Percentiles rank a stretch among this genome's conserved stretches.
Conservation (phyloP, 2,329 filamentous ascomycete species). For the Hypocreales sp. region DNA sequence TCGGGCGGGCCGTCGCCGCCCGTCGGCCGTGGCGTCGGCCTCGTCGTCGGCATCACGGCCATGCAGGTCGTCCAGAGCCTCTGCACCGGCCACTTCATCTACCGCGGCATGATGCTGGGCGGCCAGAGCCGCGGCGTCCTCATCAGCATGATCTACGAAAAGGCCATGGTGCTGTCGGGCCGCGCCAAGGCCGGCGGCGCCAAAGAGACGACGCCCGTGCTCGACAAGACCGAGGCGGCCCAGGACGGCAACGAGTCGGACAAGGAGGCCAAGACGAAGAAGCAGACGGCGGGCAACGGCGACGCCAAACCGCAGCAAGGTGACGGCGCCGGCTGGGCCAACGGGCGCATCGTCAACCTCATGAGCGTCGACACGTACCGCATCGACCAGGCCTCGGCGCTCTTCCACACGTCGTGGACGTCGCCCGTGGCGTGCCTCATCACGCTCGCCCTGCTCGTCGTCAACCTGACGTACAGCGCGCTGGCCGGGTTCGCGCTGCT, state of each 20-base stretch:
- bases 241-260: slow-evolving; percentile 16
- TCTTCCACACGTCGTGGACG: slow-evolving; percentile 89
- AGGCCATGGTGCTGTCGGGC: slow-evolving; percentile 77
- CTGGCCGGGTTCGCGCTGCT: slow-evolving; percentile 77
- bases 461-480: slow-evolving; percentile 84
- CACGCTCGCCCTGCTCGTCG: slow-evolving; percentile 62
- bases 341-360: slow-evolving; percentile 79
- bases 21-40: slow-evolving; percentile 62
- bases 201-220: slow-evolving; percentile 10
- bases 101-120: slow-evolving; percentile 80
- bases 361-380: slow-evolving; percentile 96
- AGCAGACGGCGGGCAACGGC: no score
- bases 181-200: slow-evolving; percentile 71
- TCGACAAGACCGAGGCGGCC: slow-evolving; percentile 16
- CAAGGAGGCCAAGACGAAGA: slow-evolving; percentile 23
- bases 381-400: slow-evolving; percentile 71
- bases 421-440: slow-evolving; percentile 65
- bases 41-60: slow-evolving; percentile 67
- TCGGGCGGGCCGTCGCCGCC: slow-evolving; percentile 39
- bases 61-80: slow-evolving; percentile 80
- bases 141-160: slow-evolving; percentile 81
- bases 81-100: slow-evolving; percentile 81
- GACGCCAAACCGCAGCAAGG: no score
- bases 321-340: slow-evolving; percentile 79
- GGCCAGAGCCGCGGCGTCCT: slow-evolving; percentile 69